Evolutionary conservation across 306 rosid species (phyloP).

Genomic region (Prunus kanzakura): DNA sequence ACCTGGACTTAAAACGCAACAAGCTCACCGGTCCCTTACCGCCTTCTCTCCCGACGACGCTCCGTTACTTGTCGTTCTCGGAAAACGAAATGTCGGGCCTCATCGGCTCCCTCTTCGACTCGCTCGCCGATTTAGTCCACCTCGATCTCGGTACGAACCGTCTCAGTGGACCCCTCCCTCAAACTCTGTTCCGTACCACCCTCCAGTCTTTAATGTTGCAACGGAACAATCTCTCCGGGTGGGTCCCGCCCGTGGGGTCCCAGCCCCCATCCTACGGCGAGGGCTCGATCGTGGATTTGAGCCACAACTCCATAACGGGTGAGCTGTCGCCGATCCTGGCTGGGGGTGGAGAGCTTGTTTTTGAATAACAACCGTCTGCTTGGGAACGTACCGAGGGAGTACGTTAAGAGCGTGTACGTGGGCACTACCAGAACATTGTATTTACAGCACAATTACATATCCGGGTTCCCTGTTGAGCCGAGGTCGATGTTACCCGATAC

Average conservation of each 20-base stretch:
- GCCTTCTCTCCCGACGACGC: slow-evolving; percentile 41
- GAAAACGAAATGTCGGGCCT: slow-evolving; percentile 58
- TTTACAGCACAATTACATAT: slow-evolving; percentile 66
- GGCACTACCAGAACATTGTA: slow-evolving; percentile 65
- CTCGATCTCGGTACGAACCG: slow-evolving; percentile 61
- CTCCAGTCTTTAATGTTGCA: slow-evolving; percentile 52
- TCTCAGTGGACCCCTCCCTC: slow-evolving; percentile 58
- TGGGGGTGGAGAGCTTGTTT: slow-evolving; percentile 59
- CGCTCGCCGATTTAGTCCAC: slow-evolving; percentile 48
- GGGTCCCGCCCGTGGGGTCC: slow-evolving; percentile 29
- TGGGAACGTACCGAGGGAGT: slow-evolving; percentile 57
- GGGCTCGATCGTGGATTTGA: slow-evolving; percentile 63
- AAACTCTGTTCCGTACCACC: slow-evolving; percentile 42
- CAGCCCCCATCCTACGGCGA: slow-evolving; percentile 34
- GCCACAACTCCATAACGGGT: slow-evolving; percentile 56
- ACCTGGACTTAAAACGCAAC: slow-evolving; percentile 55
- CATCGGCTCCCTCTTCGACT: slow-evolving; percentile 40
- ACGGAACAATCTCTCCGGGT: slow-evolving; percentile 71
- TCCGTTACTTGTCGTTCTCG: slow-evolving; percentile 65
- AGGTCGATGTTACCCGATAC: slow-evolving; percentile 49
- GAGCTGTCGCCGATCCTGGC: slow-evolving; percentile 44
- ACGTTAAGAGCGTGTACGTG: slow-evolving; percentile 48
- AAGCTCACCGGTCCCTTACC: slow-evolving; percentile 46
- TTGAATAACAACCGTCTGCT: slow-evolving; percentile 64
- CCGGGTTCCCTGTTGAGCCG: slow-evolving; percentile 28